A percentile compares a stretch with the other conserved stretches of the same genome.
phyloP scores from a whole-genome alignment of 768 basidiomycete genomes.

The Lentinula lateritia region DNA sequence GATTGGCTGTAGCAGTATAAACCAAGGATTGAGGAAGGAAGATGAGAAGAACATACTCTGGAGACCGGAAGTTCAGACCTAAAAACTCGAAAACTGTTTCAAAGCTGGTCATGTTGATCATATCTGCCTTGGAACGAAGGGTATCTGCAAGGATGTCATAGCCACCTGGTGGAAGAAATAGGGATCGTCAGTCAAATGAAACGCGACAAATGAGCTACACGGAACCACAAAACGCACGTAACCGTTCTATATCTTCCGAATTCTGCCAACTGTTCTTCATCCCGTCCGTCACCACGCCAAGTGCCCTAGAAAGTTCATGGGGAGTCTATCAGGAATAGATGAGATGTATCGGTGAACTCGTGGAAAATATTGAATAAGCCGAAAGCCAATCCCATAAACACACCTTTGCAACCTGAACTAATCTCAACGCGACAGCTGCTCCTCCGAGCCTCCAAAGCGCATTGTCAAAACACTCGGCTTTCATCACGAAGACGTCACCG shows the following conservation, averaged over 20 bases:
- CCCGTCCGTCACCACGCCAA: constrained; percentile 71
- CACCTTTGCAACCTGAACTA: constrained; percentile 76
- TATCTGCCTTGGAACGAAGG: constrained; percentile 60
- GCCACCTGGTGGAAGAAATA: constrained; percentile 47
- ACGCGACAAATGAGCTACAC: too few species aligned
- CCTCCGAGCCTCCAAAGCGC: constrained; percentile 84
- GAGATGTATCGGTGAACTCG: not conserved
- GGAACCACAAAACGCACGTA: constrained; percentile 46
- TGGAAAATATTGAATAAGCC: not conserved
- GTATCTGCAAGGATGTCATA: constrained; percentile 82
- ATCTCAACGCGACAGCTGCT: constrained; percentile 60
- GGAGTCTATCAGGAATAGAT: constrained; percentile 41
- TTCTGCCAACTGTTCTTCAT: constrained; percentile 86
- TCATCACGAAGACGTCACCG: constrained; percentile 60
- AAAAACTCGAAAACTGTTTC: constrained; percentile 83
- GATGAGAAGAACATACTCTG: constrained; percentile 53
- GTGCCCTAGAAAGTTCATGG: constrained; percentile 69
- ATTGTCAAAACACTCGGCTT: constrained; percentile 60
- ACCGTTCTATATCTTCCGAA: constrained; percentile 89
- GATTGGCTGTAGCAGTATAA: constrained; percentile 48
- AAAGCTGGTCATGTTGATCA: constrained; percentile 78
- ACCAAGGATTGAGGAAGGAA: not conserved
- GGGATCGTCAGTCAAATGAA: not conserved
- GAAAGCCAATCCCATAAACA: constrained; percentile 12
- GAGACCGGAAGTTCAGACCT: constrained; percentile 76